Evolutionary conservation across 2,329 filamentous ascomycete species (phyloP).

Genomic region (Pseudonectria buxi): DNA sequence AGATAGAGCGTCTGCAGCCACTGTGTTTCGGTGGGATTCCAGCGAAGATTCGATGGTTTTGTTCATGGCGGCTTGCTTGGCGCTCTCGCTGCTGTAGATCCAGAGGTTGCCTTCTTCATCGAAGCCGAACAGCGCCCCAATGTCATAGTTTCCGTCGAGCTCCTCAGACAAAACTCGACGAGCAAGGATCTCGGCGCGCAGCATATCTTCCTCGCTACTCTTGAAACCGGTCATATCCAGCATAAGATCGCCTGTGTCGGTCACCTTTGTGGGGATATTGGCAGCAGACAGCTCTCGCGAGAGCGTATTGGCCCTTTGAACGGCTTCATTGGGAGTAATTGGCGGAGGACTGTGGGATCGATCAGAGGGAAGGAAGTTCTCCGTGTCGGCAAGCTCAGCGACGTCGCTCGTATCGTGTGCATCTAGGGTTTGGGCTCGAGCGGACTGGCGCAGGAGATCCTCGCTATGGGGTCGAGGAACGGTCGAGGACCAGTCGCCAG

Average conservation of each 20-base stretch:
- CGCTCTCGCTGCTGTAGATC: constrained; percentile 98
- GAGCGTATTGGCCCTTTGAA: constrained; percentile 74
- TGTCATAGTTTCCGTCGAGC: constrained; percentile 90
- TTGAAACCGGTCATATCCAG: constrained; percentile 98
- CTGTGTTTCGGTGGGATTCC: constrained; percentile 38
- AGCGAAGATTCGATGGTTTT: constrained; percentile 48
- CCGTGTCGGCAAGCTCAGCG: constrained; percentile 31
- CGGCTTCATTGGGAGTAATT: constrained; percentile 64
- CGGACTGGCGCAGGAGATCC: constrained; percentile 43
- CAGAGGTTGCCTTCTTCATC: constrained; percentile 96
- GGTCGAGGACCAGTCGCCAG: constrained; percentile 44
- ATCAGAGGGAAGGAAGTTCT: constrained; percentile 37
- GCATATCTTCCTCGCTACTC: constrained; percentile 83
- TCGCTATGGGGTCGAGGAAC: constrained; percentile 46
- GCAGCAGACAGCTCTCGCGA: constrained; percentile 82
- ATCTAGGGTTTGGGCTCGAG: constrained; percentile 27
- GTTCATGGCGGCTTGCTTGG: constrained; percentile 80
- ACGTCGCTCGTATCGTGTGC: constrained; percentile 19
- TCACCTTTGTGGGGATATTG: constrained; percentile 92
- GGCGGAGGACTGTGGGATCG: constrained; percentile 73
- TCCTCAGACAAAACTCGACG: constrained; percentile 89
- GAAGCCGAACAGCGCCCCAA: constrained; percentile 88
- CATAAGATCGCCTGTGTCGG: constrained; percentile 89
- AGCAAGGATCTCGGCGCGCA: constrained; percentile 88
- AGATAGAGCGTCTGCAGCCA: constrained; percentile 72